Evolutionary conservation across 768 basidiomycete species (phyloP), one percentile per base, ranked within the genome.

Genomic region (Fomitopsis pulvina): DNA sequence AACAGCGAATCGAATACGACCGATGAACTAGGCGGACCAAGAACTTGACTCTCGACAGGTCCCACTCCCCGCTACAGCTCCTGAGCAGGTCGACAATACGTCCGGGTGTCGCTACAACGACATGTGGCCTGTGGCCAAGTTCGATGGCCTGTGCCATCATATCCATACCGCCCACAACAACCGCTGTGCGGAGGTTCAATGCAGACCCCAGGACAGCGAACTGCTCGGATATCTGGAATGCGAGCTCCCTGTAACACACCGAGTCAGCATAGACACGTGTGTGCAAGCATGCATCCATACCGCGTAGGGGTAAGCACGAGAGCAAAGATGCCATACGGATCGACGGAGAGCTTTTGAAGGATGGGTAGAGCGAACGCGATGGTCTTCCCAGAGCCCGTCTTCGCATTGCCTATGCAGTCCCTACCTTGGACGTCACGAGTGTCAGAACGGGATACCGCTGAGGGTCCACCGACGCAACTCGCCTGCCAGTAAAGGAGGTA

Each of bases 351-450:
- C 58, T 80, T 80, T 65, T 99, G 92, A 6, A 98, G 72, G 49
- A 98, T 97, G 4, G 96, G 96, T 4, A 97, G 68, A 1, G 95
- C 96, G 58, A 99, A 99, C 0, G 96, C 94, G 51, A 99, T 82
- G 0, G 96, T 99, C 71, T 99, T 99, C 60, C 95, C 95, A 1
- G 91, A 93, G 46, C 96, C 96, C 0, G 96, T 99, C 70, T 97
- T 94, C 1, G 96, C 93, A 55, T 95, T 93, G 9, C 96, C 96
- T 51, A 99, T 91, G 65, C 94, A 97, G 66, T 99, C 95, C 62
- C 85, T 79, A 32, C 95, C 95, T 92, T 67, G 27, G 54, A 47
- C 44, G 27, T 39, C 21, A 30, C 14, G 20, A 18, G 37, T 50
- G 40, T 67, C 60, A 65, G 51, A 21, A 12, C 51, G 2, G n/a